Base-by-base conservation (phyloP, 768 basidiomycete species). In the Harrya chromipes region DNA sequence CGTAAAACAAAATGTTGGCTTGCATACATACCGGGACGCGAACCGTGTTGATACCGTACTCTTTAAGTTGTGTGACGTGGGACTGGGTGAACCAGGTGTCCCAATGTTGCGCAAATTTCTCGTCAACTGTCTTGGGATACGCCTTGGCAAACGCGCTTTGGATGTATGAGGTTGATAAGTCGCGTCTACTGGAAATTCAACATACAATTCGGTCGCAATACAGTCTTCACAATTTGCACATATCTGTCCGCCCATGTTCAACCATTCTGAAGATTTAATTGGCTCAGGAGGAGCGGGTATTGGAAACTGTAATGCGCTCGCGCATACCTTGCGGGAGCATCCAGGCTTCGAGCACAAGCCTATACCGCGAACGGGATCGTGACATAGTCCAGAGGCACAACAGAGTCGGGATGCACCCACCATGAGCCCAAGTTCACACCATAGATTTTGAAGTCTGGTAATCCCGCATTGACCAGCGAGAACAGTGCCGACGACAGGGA, bases 271-370 rank as follows among this genome's bases (percentile, higher is more conserved):
- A 39, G 33, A 40, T 10, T 17, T 16, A 7, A 16, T 33, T 14
- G 33, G 29, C 17, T 55, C 52, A 43, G 41, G 43, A 47, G 0
- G 33, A 34, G 36, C 1, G 4, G n/a, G 40, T 1, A 11, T 4
- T 17, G 17, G 12, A 35, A 4, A 27, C 26, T 6, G 6, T 23
- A 31, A 33, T 10, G n/a, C 6, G 6, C 0, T 16, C 1, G 11
- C 29, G 29, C 46, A 10, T 52, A 83, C 83, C 84, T 64, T 74
- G 69, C 9, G 86, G 87, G 36, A 88, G 72, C 87, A 90, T 90
- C 88, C 88, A 90, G n/a, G 86, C 58, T 59, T 90, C 88, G 6
- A 88, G 64, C 0, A 90, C 66, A 43, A 90, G 74, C 88, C 88
- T 89, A 47, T n/a, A 43, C 7, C 53, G 36, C 41, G 41, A 19